A percentile compares a stretch with the other conserved stretches of the same genome.
phyloP scores from a whole-genome alignment of 2,329 filamentous ascomycete genomes.

The Colletotrichum nymphaeae region DNA sequence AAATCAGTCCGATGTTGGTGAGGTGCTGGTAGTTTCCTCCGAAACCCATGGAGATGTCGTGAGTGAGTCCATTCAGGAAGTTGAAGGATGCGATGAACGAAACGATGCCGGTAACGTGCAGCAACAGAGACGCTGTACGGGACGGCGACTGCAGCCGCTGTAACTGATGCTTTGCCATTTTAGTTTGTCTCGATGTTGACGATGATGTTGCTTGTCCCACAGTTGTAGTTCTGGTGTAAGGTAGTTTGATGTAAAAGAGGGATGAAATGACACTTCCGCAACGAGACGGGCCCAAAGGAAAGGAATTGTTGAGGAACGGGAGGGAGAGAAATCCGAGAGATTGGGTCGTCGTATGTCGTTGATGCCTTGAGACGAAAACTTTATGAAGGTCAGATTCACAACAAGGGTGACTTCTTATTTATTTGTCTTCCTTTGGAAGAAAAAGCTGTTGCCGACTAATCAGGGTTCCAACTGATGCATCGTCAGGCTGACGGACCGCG shows the following conservation, averaged over 20 bases:
- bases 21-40: slow-evolving; percentile 79
- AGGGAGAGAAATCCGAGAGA: slow-evolving; percentile 21
- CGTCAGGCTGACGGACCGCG: slow-evolving; percentile 19
- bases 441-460: slow-evolving; percentile 13
- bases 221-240: slow-evolving; percentile 5
- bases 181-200: slow-evolving; percentile 10
- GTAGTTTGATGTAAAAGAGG: slow-evolving; percentile 2
- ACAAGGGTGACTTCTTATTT: slow-evolving; percentile 2
- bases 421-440: not conserved
- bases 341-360: slow-evolving; percentile 10
- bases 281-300: slow-evolving; percentile 4
- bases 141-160: slow-evolving; percentile 76
- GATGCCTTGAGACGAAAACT: slow-evolving; percentile 22
- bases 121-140: slow-evolving; percentile 68
- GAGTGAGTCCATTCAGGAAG: slow-evolving; percentile 62
- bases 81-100: slow-evolving; percentile 66
- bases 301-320: slow-evolving; percentile 21
- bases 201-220: not conserved
- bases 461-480: slow-evolving; percentile 19
- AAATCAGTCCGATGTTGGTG: slow-evolving; percentile 76
- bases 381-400: not conserved
- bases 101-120: slow-evolving; percentile 67
- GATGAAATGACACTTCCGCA: slow-evolving; percentile 8
- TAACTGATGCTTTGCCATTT: slow-evolving; percentile 66
- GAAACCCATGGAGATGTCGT: slow-evolving; percentile 66